Base-by-base conservation (phyloP, 2,329 filamentous ascomycete species). In the Stachybotrys elegans region DNA sequence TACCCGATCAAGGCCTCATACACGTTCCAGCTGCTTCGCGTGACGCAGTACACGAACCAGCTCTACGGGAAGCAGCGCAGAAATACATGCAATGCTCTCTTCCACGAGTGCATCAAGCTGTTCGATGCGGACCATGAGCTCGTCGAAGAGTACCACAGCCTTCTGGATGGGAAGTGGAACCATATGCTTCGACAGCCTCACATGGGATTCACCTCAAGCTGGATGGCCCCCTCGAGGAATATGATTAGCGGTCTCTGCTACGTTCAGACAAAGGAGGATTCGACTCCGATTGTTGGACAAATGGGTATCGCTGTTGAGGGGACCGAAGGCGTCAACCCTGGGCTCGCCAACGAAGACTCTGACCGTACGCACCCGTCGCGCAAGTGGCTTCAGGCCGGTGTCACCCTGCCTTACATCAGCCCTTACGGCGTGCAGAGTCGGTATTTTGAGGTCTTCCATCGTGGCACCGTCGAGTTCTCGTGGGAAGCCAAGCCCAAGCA, bases 1-100 rank as follows among this genome's bases (percentile, higher is more conserved):
- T 77, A 84, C 45, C 78, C 79, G 2, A 70, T 76, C 42, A 71
- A 75, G 34, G 77, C 79, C 5, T 76, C 71, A 12, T 67, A 70
- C n/a, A 72, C 75, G 35, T 73, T 74, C 49, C 68, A 71, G 14
- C 64, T 71, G 21, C 68, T 72, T 37, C 68, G 66, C 42, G 65
- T 72, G n/a, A 68, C 61, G 2, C 61, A 63, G 29, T 71, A 62
- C 5, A 65, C 58, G 29, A 80, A 83, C 55, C 69, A 72, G 27
- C 64, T 76, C 7, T 78, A 76, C 48, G 75, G 71, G 0, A 56
- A 62, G 3, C 77, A 82, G 58, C 67, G 76, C 40, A 68, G 78
- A 19, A 81, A 73, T 49, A 70, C 69, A 12, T 70, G 78, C 1
- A 81, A 82, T 48, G 53, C 56, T 0, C 47, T 77, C 1, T 71